Evolutionary conservation across 2,329 filamentous ascomycete species (phyloP), one percentile per base, ranked within the genome.

Genomic region (Arthrobotrys musiformis): DNA sequence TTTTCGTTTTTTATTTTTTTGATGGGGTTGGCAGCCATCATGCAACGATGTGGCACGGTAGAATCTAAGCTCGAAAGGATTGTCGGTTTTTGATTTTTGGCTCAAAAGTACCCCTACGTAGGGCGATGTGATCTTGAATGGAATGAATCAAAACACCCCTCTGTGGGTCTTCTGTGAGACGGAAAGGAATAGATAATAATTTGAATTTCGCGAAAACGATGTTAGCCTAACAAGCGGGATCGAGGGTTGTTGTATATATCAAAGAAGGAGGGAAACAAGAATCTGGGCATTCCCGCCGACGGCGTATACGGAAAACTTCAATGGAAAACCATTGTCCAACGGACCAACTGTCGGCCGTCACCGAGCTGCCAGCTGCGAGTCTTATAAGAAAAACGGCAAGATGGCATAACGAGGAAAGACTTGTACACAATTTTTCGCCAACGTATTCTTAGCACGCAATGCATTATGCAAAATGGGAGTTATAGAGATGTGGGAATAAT

Each of bases 41-140:
- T 72, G 68, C 68, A 58, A 52, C 30, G n/a, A 40, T 64, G 68
- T 48, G 68, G 68, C 68, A 72, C 68, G 64, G 68, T 33, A 48
- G 11, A 58, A 58, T 42, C 48, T 63, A 64, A 64, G 58, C 58
- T 58, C 58, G 58, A 72, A 42, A 52, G 48, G 48, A 72, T 24
- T 26, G 30, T 58, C 11, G 48, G 50, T 48, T 15, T 48, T 72
- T 62, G 63, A 30, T 37, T 42, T 58, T 37, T 26, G 40, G n/a
- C n/a, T 26, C 17, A 24, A n/a, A 42, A 52, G 17, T 24, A 3
- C 11, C 19, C 44, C 26, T 56, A 40, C 24, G 48, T 11, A 30
- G 48, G 22, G 22, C 26, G 48, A 46, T 64, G 30, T 63, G 24
- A 48, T 63, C 68, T 58, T 44, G 19, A 62, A n/a, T 58, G 58